Conservation (phyloP, 768 basidiomycete species). For the Panus rudis region DNA sequence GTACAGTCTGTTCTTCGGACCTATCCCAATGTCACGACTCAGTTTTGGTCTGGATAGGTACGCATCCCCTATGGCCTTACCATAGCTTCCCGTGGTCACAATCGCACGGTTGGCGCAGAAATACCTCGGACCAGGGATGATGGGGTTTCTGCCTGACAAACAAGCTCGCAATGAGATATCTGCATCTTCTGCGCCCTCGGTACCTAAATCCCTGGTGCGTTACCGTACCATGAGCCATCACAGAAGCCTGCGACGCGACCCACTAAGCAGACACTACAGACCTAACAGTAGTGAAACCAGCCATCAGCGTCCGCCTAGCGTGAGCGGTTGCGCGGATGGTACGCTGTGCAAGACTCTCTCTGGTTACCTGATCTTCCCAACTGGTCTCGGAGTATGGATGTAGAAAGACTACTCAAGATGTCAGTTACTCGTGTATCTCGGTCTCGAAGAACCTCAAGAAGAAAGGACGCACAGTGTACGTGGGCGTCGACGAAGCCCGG, state of each 20-base stretch:
- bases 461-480: slow-evolving; percentile 39
- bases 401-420: slow-evolving; percentile 40
- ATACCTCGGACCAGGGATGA: slow-evolving; percentile 58
- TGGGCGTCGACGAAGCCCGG: slow-evolving; percentile 55
- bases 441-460: background rate
- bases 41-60: background rate
- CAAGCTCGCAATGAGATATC: slow-evolving; percentile 54
- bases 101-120: slow-evolving; percentile 56
- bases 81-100: slow-evolving; percentile 54
- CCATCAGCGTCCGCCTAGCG: slow-evolving; percentile 48
- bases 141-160: slow-evolving; percentile 35
- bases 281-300: slow-evolving; percentile 61
- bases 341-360: slow-evolving; percentile 51
- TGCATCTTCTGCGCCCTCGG: slow-evolving; percentile 58
- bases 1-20: slow-evolving; percentile 44
- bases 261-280: slow-evolving; percentile 20
- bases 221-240: background rate
- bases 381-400: slow-evolving; percentile 53
- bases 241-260: background rate
- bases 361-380: slow-evolving; percentile 57
- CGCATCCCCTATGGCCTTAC: slow-evolving; percentile 22
- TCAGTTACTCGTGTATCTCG: background rate
- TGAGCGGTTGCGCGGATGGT: slow-evolving; percentile 56
- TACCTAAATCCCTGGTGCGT: slow-evolving; percentile 62
- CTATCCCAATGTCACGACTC: slow-evolving; percentile 24